Evolutionary conservation across 176 grass and related monocot genomes (phyloP).

Genomic region (Areca catechu): DNA sequence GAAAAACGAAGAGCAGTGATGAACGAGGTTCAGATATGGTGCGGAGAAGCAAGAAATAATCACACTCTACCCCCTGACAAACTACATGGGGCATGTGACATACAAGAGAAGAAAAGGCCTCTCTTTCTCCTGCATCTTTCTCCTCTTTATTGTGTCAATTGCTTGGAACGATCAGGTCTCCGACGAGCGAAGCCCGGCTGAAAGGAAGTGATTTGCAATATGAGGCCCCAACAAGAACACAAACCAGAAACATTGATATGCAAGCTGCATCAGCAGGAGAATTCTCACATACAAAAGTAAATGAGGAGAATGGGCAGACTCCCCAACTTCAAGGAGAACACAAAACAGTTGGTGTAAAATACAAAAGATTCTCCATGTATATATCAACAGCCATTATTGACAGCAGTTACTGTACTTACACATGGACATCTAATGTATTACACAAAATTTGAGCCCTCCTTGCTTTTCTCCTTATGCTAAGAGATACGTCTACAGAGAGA

Average conservation of each 20-base stretch:
- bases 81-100: background rate
- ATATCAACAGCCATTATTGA: too few species aligned
- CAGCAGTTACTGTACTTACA: too few species aligned
- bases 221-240: constrained; percentile 29
- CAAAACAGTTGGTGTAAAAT: too few species aligned
- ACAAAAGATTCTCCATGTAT: too few species aligned
- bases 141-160: constrained; percentile 13
- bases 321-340: too few species aligned
- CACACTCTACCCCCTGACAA: too few species aligned
- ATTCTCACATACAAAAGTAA: constrained; percentile 4
- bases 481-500: background rate
- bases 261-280: constrained; percentile 26
- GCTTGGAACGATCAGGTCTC: constrained; percentile 31
- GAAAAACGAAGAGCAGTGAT: constrained; percentile 4
- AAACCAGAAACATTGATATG: constrained; percentile 32
- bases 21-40: too few species aligned
- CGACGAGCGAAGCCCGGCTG: constrained; percentile 77
- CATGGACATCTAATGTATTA: too few species aligned
- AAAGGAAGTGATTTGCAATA: constrained; percentile 40
- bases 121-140: constrained; percentile 5
- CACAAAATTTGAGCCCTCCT: too few species aligned
- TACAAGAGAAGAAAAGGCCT: background rate
- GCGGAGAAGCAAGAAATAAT: too few species aligned
- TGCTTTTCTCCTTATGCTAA: too few species aligned
- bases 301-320: background rate